phyloP scores from a whole-genome alignment of 176 grass and related monocot genomes.

The Zoysia pacifica region DNA sequence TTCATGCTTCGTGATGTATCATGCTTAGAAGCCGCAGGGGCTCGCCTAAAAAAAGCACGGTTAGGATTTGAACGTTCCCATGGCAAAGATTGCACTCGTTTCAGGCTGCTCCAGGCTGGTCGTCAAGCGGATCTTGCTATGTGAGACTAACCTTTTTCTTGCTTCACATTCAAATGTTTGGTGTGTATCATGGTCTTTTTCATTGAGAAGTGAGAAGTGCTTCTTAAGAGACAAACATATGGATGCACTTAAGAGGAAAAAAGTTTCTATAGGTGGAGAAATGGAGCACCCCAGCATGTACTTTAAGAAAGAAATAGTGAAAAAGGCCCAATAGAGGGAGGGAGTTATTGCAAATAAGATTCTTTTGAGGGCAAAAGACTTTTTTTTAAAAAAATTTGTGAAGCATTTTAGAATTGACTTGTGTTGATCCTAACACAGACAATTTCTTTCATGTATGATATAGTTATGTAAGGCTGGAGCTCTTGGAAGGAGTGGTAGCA shows the following conservation, averaged over 20 bases:
- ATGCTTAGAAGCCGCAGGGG: conserved; percentile 64
- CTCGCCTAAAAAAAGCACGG: conserved; percentile 62
- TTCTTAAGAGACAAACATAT: not conserved
- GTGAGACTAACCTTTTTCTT: conserved; percentile 52
- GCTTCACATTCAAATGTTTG: not conserved
- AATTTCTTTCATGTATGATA: conserved; percentile 29
- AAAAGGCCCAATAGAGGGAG: not conserved
- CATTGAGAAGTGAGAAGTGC: conserved; percentile 10
- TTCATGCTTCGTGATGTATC: conserved; percentile 91
- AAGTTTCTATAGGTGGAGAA: not conserved
- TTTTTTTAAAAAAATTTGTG: conserved; percentile 17
- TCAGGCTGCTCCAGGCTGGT: conserved; percentile 73
- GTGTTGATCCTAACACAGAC: conserved; percentile 8
- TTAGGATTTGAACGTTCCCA: conserved; percentile 79
- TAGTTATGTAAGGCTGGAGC: conserved; percentile 93
- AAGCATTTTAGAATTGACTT: conserved; percentile 25
- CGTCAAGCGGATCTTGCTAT: conserved; percentile 78
- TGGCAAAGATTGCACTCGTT: conserved; percentile 85
- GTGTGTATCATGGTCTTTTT: conserved; percentile 7
- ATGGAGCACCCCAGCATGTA: not conserved
- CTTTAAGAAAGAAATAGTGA: not conserved
- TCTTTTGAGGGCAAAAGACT: not conserved
- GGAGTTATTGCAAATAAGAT: not conserved
- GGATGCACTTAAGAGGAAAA: not conserved
- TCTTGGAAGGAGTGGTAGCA: conserved; percentile 97